phyloP scores from a whole-genome alignment of 805 yeast species.

The Ogataea zsoltii region DNA sequence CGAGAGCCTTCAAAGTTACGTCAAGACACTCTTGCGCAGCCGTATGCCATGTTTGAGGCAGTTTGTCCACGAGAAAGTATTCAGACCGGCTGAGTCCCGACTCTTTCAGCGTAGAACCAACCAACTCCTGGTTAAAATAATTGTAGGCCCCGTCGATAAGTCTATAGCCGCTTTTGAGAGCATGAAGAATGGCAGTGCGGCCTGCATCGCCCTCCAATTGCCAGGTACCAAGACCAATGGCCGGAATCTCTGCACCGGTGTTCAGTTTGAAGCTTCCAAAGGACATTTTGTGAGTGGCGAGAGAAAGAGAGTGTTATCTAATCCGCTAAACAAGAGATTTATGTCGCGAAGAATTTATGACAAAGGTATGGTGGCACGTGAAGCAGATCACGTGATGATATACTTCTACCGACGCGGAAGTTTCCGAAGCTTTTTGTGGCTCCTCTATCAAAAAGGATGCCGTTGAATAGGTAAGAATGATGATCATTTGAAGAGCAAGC shows the following conservation, averaged over 20 bases:
- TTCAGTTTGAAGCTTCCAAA: constrained; percentile 5
- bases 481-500: no score
- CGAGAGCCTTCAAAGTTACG: constrained; percentile 37
- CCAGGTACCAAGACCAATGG: constrained; percentile 28
- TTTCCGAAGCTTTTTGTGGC: no score
- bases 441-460: no score
- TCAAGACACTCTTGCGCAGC: constrained; percentile 39
- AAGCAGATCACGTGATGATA: no score
- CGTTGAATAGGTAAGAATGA: no score
- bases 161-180: constrained; percentile 36
- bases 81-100: constrained; percentile 16
- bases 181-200: constrained; percentile 27
- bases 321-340: no score
- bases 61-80: constrained; percentile 20
- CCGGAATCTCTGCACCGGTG: constrained; percentile 21
- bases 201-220: constrained; percentile 19
- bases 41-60: constrained; percentile 28
- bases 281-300: no score
- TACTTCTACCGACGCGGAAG: no score
- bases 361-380: no score
- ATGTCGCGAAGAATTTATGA: no score
- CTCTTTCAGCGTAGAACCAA: constrained; percentile 39
- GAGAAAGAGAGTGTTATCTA: no score
- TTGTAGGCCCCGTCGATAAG: constrained; percentile 44
- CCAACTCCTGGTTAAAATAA: constrained; percentile 42